These are phyloP conservation scores for Cercophora scortea DNA, from an alignment of 495 filamentous ascomycete species.

Conservation along the genomic window DNA sequence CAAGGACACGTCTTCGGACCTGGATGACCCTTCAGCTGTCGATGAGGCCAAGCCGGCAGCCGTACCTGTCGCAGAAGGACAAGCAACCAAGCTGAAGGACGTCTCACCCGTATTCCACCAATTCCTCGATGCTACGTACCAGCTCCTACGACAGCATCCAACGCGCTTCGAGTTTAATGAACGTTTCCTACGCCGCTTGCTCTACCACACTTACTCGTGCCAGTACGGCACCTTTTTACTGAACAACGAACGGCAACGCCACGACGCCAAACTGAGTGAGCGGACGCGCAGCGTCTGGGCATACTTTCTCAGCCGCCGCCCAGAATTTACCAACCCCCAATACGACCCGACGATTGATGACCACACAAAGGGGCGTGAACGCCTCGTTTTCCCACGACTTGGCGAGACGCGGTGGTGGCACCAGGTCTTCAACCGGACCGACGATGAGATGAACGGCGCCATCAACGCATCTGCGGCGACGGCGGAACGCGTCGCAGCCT, in stretches of 20 bases:
- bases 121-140: constrained; percentile 92
- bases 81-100: constrained; percentile 60
- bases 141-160: constrained; percentile 79
- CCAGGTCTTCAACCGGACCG: constrained; percentile 75
- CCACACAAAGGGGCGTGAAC: constrained; percentile 63
- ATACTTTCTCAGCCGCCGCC: constrained; percentile 74
- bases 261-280: constrained; percentile 61
- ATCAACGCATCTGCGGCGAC: constrained; percentile 33
- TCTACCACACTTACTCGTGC: constrained; percentile 93
- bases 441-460: constrained; percentile 87
- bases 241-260: constrained; percentile 86
- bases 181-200: constrained; percentile 77
- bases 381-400: constrained; percentile 71
- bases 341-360: constrained; percentile 78
- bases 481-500: constrained; percentile 21
- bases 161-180: constrained; percentile 96
- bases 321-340: constrained; percentile 71
- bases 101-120: constrained; percentile 97
- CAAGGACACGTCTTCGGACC: constrained; percentile 45
- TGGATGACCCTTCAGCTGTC: constrained; percentile 52
- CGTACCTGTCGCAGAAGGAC: constrained; percentile 20
- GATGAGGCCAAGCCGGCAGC: constrained; percentile 24
- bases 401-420: constrained; percentile 80
- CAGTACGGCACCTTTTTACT: constrained; percentile 97
- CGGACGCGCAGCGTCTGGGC: constrained; percentile 89